Percentiles rank a stretch among this genome's conserved stretches.
phyloP scores from a whole-genome alignment of 768 basidiomycete genomes.

The Lactarius sp. region DNA sequence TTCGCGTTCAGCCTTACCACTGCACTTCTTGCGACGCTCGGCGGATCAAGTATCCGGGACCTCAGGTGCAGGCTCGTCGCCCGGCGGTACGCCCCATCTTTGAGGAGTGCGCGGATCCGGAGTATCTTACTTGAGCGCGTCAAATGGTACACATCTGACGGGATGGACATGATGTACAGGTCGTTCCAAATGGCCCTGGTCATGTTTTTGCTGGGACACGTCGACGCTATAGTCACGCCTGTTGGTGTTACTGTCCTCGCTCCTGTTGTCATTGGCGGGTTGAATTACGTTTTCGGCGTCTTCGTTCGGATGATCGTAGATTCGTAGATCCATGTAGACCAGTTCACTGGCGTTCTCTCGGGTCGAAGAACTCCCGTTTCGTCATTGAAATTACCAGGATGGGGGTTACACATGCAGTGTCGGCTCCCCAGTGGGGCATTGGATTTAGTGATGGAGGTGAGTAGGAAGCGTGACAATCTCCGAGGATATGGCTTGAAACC shows the following conservation, averaged over 20 bases:
- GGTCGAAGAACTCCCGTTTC: neutral
- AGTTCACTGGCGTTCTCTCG: neutral
- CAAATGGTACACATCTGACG: too few species aligned
- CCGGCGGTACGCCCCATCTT: neutral
- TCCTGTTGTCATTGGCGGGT: neutral
- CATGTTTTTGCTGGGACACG: neutral
- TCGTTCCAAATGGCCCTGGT: neutral
- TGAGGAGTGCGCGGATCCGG: neutral
- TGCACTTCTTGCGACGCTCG: neutral
- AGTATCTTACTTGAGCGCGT: neutral
- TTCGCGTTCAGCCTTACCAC: conserved; percentile 3
- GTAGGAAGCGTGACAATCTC: too few species aligned
- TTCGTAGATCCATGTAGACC: neutral
- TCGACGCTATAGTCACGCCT: neutral
- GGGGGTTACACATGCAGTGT: too few species aligned
- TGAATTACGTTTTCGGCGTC: neutral
- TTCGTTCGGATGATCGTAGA: neutral
- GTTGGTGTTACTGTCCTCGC: neutral
- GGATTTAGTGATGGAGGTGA: too few species aligned
- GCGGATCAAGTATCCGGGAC: neutral
- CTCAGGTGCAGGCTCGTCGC: neutral
- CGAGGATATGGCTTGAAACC: too few species aligned
- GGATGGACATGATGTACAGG: neutral
- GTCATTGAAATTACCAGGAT: neutral
- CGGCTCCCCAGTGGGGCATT: too few species aligned